Base-by-base conservation (phyloP, 768 basidiomycete genomes). In the Boletus rufocinnamomeus region DNA sequence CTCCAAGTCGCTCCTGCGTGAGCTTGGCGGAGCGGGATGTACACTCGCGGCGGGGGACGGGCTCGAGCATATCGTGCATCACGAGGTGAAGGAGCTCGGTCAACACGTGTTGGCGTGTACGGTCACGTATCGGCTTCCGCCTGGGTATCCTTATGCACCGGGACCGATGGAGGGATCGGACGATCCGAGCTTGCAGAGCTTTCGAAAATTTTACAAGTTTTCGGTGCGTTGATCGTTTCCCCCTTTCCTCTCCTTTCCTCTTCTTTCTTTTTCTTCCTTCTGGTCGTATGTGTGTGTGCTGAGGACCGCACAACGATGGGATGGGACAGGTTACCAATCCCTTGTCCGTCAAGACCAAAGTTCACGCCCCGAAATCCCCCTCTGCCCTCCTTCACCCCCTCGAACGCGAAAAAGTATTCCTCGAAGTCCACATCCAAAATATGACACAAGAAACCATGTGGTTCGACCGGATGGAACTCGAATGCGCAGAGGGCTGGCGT, bases 401-500 rank as follows among this genome's bases (percentile, higher is more conserved):
- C 3, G 88, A 92, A 63, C 83, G 92, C 54, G 85, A 90, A 49
- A 92, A 92, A 62, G 80, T 96, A 35, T 95, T 93, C 73, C 84
- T 98, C 23, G 95, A 98, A 71, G 85, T 96, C 4, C 92, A 96
- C 67, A 86, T 96, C 13, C 93, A 96, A 68, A 98, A 98, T 66
- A 76, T 90, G 56, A 92, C 90, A 0, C 82, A 84, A 54, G 85
- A 87, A 16, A 80, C 87, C 2, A 81, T 95, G 75, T 85, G 81
- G 77, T 91, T 93, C 59, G 88, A 93, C 62, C 83, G 81, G n/a
- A 89, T 97, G 81, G 74, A 78, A 11, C 84, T 98, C 56, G 90
- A 93, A 56, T 83, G 84, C 50, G 81, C 84, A 8, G 87, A 86
- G 11, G 82, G 81, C 5, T 89, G 89, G 89, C 71, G 75, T 25